Evolutionary conservation across 139 green algal species (phyloP).

Genomic region (Trebouxia sp.): DNA sequence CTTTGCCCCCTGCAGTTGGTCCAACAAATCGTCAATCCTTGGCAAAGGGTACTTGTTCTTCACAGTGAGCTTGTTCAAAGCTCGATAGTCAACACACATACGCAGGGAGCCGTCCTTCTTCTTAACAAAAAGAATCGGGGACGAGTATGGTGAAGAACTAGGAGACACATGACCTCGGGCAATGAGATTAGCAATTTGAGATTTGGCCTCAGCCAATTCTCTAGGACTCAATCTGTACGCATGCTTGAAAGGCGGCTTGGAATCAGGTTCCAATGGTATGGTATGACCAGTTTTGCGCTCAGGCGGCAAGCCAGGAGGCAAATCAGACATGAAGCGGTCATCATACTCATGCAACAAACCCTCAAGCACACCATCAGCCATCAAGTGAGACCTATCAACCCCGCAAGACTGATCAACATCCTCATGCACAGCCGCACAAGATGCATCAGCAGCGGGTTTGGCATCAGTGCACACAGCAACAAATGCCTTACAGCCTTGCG

Average conservation of each 20-base stretch:
- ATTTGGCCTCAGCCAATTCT: neutral
- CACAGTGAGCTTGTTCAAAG: constrained; percentile 52
- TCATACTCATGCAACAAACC: too few species aligned
- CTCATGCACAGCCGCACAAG: neutral
- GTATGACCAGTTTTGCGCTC: neutral
- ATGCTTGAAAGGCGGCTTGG: neutral
- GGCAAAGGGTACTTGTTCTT: constrained; percentile 57
- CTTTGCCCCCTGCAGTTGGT: neutral
- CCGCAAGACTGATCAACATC: neutral
- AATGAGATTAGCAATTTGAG: constrained; percentile 34
- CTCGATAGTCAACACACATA: constrained; percentile 64
- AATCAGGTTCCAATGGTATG: neutral
- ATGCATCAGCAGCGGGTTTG: neutral
- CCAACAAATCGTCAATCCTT: constrained; percentile 40
- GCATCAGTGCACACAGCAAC: neutral
- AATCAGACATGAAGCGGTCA: too few species aligned
- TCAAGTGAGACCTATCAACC: too few species aligned
- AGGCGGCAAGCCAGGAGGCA: neutral
- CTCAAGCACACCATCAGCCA: too few species aligned
- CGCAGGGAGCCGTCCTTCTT: constrained; percentile 56
- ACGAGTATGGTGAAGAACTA: constrained; percentile 44
- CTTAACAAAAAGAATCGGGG: constrained; percentile 58
- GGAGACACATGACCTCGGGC: constrained; percentile 24
- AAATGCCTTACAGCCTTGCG: neutral
- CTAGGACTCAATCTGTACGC: neutral